Evolutionary conservation across 1,284 basidiomycete species (phyloP).

Genomic region (Irpex sp.): DNA sequence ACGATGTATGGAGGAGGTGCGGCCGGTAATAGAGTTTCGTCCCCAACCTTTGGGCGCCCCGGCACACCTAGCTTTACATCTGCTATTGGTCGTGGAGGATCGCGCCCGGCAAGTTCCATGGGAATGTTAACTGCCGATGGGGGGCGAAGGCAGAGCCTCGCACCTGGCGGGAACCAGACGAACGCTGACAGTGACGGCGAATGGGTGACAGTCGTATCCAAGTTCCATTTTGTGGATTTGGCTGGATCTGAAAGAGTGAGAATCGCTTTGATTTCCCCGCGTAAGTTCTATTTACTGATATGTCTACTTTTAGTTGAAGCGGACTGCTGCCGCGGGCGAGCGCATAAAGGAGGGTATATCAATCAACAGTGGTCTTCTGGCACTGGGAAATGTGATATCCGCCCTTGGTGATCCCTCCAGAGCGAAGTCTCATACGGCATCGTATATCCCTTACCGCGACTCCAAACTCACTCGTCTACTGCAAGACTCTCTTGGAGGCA

Average conservation of each 20-base stretch:
- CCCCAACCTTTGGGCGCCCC: constrained; percentile 73
- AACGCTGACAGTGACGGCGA: constrained; percentile 68
- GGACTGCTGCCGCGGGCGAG: constrained; percentile 90
- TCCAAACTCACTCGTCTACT: constrained; percentile 96
- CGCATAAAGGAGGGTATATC: constrained; percentile 97
- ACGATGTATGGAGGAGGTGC: constrained; percentile 40
- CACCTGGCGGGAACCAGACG: constrained; percentile 18
- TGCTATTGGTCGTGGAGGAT: constrained; percentile 57
- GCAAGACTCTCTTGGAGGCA: constrained; percentile 99
- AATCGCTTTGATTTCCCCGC: neutral
- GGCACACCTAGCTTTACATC: constrained; percentile 71
- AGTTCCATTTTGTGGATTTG: constrained; percentile 98
- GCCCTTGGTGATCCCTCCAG: constrained; percentile 92
- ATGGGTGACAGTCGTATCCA: constrained; percentile 81
- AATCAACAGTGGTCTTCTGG: constrained; percentile 95
- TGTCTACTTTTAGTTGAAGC: constrained; percentile 22
- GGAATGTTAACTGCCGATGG: constrained; percentile 52
- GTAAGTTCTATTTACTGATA: neutral
- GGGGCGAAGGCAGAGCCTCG: constrained; percentile 30
- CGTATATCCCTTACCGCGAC: constrained; percentile 95
- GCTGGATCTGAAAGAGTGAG: constrained; percentile 92
- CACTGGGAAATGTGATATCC: constrained; percentile 97
- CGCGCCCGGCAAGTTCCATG: constrained; percentile 64
- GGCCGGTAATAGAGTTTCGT: constrained; percentile 52
- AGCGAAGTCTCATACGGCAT: constrained; percentile 70